Conservation (phyloP, 2,329 filamentous ascomycete species). For the Neonectria hederae region DNA sequence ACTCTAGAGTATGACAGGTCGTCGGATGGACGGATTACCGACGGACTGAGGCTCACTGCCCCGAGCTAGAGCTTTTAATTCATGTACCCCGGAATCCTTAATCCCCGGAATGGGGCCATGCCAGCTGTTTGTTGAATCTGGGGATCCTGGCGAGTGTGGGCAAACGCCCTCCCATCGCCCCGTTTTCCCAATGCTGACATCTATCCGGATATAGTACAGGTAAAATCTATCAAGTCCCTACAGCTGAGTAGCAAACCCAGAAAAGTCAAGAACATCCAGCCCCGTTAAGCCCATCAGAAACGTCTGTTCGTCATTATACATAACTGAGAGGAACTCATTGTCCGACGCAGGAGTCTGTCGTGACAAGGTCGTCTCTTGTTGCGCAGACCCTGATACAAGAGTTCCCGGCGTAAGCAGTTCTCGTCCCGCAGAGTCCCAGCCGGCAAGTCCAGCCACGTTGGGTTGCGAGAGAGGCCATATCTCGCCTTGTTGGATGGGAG, state of each 20-base stretch:
- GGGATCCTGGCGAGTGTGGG: constrained; percentile 1
- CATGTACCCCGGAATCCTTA: constrained; percentile 9
- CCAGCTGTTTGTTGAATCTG: not conserved
- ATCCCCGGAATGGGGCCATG: not conserved
- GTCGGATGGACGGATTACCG: constrained; percentile 6
- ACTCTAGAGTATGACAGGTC: not conserved
- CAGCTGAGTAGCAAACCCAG: constrained; percentile 21
- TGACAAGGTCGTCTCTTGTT: not conserved
- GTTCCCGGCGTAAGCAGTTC: constrained; percentile 1
- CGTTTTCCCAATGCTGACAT: too few relatives aligned
- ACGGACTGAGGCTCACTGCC: not conserved
- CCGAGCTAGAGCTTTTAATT: not conserved
- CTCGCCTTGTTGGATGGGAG: not conserved
- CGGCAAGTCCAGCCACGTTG: not conserved
- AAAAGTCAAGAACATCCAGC: constrained; percentile 39
- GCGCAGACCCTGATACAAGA: constrained; percentile 5
- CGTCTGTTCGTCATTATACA: constrained; percentile 36
- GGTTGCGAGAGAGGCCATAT: not conserved
- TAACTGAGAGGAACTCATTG: constrained; percentile 15
- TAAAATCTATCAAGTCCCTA: not conserved
- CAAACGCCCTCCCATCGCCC: too few relatives aligned
- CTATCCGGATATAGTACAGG: not conserved
- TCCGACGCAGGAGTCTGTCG: constrained; percentile 9
- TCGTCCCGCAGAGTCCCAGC: constrained; percentile 4
- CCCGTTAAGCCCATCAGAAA: constrained; percentile 40